phyloP scores from a whole-genome alignment of 1,139 yeast species.

The Diutina neorugosa region DNA sequence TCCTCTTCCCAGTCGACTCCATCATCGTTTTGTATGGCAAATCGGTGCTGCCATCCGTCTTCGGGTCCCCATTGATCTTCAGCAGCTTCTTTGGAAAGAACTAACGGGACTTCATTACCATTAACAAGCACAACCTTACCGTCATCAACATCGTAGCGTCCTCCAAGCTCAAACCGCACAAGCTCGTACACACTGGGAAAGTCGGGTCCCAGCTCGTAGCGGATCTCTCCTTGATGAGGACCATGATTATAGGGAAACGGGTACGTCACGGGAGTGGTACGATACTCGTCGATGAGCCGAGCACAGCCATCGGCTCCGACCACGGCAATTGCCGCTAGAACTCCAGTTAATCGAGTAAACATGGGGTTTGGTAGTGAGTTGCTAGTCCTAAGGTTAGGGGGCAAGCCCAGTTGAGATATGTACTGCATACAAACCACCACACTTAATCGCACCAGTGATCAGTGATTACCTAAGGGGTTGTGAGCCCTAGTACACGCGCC shows the following conservation, averaged over 20 bases:
- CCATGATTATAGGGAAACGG: neutral
- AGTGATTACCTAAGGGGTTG: neutral
- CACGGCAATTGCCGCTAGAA: neutral
- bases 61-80: neutral
- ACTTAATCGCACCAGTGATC: neutral
- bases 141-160: neutral
- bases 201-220: constrained; percentile 1
- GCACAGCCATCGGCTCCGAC: neutral
- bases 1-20: neutral
- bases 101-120: neutral
- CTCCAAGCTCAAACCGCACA: neutral
- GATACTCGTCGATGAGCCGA: neutral
- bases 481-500: neutral
- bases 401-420: neutral
- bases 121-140: neutral
- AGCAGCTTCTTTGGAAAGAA: neutral
- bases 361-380: neutral
- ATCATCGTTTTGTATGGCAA: neutral
- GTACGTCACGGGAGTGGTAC: neutral
- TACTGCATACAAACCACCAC: neutral
- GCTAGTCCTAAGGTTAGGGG: neutral
- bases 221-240: neutral
- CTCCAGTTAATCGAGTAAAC: neutral
- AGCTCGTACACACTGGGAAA: neutral
- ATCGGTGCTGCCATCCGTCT: neutral